Base-by-base conservation (phyloP, 192 early-diverging fungal genomes). In the Podila epigama region DNA sequence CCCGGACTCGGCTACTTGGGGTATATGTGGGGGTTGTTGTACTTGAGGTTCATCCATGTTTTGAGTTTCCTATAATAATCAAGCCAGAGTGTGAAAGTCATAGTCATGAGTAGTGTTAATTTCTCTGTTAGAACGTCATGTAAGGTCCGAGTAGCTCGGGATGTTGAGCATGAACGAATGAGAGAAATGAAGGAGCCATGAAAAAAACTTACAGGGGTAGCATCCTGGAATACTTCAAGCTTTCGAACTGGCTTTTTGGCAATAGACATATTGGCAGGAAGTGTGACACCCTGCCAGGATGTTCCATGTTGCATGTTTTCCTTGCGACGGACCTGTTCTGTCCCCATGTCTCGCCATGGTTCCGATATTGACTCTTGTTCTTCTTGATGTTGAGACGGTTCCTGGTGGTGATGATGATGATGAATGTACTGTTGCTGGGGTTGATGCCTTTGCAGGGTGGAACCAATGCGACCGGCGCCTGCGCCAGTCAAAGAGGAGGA, bases 251-350 rank as follows among this genome's bases (percentile, higher is more conserved):
- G 33, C 13, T 28, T 52, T 6, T 50, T 65, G 8, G 70, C 33
- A 39, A 65, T 25, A 7, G 70, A 37, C 13, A 59, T 63, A 18
- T 72, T 51, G 20, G 57, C 44, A 8, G 83, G 82, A 0, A 93
- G 63, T 6, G 63, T 91, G 13, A 84, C 73, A 0, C 88, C 89
- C 53, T 81, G 85, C 92, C 90, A 93, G 32, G 68, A 58, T 11
- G 79, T 81, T 5, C 87, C 70, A 42, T 93, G 89, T 5, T 59
- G 72, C 7, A 86, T 42, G 66, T 93, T 93, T 73, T 95, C 92
- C 73, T 93, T 94, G n/a, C 83, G 78, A 7, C 89, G 75, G 16
- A 84, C 67, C 25, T 79, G 75, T 25, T 87, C 78, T 1, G 89
- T 82, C 6, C 91, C 90, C 39, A 86, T 84, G 35, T 92, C 90